phyloP scores from a whole-genome alignment of 768 basidiomycete genomes.

The Nevesoporus exiguus region DNA sequence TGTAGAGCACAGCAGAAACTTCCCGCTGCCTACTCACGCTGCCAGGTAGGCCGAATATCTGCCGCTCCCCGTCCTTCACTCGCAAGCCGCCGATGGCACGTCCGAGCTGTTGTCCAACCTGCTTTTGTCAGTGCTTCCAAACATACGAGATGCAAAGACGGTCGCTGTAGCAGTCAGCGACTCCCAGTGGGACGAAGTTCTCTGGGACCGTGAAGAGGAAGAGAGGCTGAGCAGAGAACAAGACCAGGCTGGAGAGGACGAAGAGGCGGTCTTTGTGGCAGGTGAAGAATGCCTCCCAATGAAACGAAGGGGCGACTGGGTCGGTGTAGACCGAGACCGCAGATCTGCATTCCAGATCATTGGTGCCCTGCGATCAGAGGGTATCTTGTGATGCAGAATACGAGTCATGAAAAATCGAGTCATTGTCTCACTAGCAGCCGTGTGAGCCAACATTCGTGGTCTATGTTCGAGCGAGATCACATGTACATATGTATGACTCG shows the following conservation, averaged over 20 bases:
- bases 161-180: constrained; percentile 78
- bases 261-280: constrained; percentile 58
- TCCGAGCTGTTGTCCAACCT: constrained; percentile 74
- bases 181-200: constrained; percentile 75
- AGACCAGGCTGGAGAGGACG: constrained; percentile 17
- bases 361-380: constrained; percentile 71
- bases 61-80: constrained; percentile 66
- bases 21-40: not conserved
- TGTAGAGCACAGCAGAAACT: constrained; percentile 7
- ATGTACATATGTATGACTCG: not conserved
- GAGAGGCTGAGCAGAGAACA: constrained; percentile 32
- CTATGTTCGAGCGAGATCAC: not conserved
- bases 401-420: not conserved
- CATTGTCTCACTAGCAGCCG: not conserved
- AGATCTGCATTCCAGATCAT: constrained; percentile 78
- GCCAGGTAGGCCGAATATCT: constrained; percentile 73
- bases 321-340: constrained; percentile 73
- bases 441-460: not conserved
- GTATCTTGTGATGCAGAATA: constrained; percentile 43
- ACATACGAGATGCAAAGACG: constrained; percentile 66
- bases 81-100: constrained; percentile 61
- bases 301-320: constrained; percentile 64
- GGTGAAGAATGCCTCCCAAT: constrained; percentile 53
- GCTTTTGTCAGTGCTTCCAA: constrained; percentile 70
- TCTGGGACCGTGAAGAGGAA: constrained; percentile 72